phyloP scores from a whole-genome alignment of 495 filamentous ascomycete species.

The Podospora pseudopauciseta region DNA sequence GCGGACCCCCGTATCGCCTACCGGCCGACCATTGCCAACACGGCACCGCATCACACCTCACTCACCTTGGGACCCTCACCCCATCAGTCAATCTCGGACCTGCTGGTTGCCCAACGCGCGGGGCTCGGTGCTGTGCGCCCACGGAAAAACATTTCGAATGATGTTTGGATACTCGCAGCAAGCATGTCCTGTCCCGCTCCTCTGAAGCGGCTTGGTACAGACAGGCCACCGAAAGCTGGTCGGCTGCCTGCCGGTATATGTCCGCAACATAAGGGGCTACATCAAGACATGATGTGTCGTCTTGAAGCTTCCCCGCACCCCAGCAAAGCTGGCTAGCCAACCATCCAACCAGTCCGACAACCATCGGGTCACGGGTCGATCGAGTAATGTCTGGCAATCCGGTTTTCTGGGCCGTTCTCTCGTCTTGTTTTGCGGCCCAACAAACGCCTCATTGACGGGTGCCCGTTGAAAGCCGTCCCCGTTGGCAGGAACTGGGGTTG shows the following conservation, averaged over 20 bases:
- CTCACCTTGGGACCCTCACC: not conserved
- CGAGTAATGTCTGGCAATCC: conserved; percentile 13
- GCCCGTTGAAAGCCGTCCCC: conserved; percentile 21
- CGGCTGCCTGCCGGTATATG: not conserved
- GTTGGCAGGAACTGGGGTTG: conserved; percentile 20
- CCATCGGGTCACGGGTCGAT: conserved; percentile 12
- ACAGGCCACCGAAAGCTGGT: not conserved
- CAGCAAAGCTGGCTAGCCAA: not conserved
- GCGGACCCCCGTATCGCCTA: not conserved
- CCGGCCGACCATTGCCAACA: not conserved
- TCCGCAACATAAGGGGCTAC: not conserved
- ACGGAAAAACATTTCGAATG: not conserved
- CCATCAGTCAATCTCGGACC: not conserved
- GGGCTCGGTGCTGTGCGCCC: not conserved
- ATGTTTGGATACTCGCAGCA: not conserved
- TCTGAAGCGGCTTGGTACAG: not conserved
- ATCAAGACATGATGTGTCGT: not conserved
- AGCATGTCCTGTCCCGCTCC: not conserved
- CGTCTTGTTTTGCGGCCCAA: conserved; percentile 2
- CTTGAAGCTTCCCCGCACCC: not conserved
- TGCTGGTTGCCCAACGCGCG: not conserved
- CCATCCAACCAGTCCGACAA: not conserved
- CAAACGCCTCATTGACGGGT: not conserved
- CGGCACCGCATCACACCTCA: not conserved
- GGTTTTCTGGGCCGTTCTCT: conserved; percentile 3